Conservation (phyloP, 202 grass and related monocot genomes). For the Saccharum hybrid region DNA sequence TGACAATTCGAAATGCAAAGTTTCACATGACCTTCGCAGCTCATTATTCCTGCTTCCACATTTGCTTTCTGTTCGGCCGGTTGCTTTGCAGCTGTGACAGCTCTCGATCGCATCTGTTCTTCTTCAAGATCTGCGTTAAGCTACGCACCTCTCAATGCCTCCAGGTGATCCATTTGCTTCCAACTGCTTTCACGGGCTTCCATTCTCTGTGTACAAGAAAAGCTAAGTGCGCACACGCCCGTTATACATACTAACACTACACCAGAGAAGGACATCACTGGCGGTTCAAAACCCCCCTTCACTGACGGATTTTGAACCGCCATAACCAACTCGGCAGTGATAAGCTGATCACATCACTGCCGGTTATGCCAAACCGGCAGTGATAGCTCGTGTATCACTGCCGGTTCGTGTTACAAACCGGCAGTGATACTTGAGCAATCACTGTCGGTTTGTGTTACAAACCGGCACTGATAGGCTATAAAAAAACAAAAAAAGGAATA, state of each 20-base stretch:
- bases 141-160: background rate
- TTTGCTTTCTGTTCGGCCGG: conserved; percentile 22
- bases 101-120: conserved; percentile 4
- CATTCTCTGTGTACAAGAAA: background rate
- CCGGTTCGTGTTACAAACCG: too few species aligned
- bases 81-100: conserved; percentile 29
- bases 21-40: conserved; percentile 38
- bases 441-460: too few species aligned
- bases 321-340: too few species aligned
- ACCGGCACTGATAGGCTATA: too few species aligned
- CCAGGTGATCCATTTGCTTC: background rate
- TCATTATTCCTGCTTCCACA: conserved; percentile 36
- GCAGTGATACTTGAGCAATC: too few species aligned
- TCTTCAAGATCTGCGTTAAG: conserved; percentile 2
- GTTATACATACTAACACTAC: background rate
- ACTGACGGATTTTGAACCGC: too few species aligned
- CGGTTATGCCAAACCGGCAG: too few species aligned
- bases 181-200: background rate
- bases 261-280: too few species aligned
- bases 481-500: too few species aligned
- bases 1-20: conserved; percentile 15
- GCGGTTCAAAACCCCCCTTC: too few species aligned
- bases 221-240: background rate
- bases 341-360: too few species aligned
- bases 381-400: too few species aligned